Conservation (phyloP, 2,329 filamentous ascomycete genomes). For the Pestalotiopsis sp. region DNA sequence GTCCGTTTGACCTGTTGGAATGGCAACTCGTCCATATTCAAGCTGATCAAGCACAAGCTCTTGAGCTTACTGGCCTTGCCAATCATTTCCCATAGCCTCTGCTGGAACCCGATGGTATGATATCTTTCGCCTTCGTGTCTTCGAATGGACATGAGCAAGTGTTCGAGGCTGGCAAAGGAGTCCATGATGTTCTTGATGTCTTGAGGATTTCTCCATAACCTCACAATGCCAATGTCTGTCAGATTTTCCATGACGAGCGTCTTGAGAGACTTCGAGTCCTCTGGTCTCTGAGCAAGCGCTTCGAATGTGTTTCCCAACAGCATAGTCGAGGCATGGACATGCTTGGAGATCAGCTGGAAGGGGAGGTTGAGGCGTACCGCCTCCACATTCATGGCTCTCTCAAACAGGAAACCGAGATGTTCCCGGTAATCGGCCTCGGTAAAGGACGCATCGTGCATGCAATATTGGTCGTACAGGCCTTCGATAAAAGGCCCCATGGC, state of each 20-base stretch:
- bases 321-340: constrained; percentile 49
- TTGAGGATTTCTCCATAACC: constrained; percentile 53
- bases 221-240: constrained; percentile 48
- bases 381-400: constrained; percentile 45
- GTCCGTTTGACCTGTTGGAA: constrained; percentile 41
- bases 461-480: constrained; percentile 46
- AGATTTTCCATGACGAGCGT: constrained; percentile 54
- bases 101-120: constrained; percentile 41
- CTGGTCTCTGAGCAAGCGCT: constrained; percentile 45
- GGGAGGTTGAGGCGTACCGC: constrained; percentile 54
- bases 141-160: constrained; percentile 49
- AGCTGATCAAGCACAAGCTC: constrained; percentile 51
- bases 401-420: constrained; percentile 44
- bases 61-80: constrained; percentile 45
- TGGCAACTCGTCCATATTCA: constrained; percentile 41
- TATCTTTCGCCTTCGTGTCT: constrained; percentile 41
- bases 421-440: constrained; percentile 50
- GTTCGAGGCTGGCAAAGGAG: constrained; percentile 42
- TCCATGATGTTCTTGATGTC: constrained; percentile 52
- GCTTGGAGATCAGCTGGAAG: constrained; percentile 50
- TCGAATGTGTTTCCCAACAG: constrained; percentile 56
- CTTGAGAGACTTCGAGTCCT: constrained; percentile 45
- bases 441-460: constrained; percentile 51
- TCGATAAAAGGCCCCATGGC: constrained; percentile 48
- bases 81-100: constrained; percentile 53